Base-by-base conservation (phyloP, 169 alveolate species). In the Eimeria praecox region DNA sequence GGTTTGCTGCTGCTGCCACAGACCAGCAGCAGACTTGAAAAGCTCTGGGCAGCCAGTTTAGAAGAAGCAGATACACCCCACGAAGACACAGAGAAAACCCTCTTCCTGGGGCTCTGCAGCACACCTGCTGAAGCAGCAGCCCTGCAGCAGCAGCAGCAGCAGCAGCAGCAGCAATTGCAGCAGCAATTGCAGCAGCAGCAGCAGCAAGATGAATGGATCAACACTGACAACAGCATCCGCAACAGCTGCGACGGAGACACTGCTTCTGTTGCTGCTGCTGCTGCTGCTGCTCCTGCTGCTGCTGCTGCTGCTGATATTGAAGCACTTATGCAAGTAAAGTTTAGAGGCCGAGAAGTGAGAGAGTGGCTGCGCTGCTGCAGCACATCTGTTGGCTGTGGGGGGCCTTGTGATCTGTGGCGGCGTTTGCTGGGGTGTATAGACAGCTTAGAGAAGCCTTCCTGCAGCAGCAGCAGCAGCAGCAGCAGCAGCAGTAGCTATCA, bases 361-460 rank as follows among this genome's bases (percentile, higher is more conserved):
- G 40, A 33, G 14, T 86, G 93, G 93, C 64, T 86, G 82, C 82
- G 30, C 6, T 59, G 82, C 64, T 86, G 93, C 93, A 8, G 93
- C 80, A 22, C 42, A 8, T 59, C 82, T 6, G 12, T 56, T 14
- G 77, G 77, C 9, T 86, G 64, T 33, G 64, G 82, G 80, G 59
- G 93, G n/a, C 82, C 93, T 62, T 30, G 9, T 5, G 93, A 56
- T 27, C 38, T 40, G 35, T 49, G 18, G 82, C 59, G 80, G 30
- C 80, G 77, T 20, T 59, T 82, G 71, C 90, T 82, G 90, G 49
- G 52, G 71, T 82, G 90, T n/a, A 82, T 82, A 75, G 35, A 49
- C 75, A 46, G 49, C 75, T 52, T 46, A 30, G 52, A 82, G 87
- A 33, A 40, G 89, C 35, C 89, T 49, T 30, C 90, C 3, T 46